phyloP scores from a whole-genome alignment of 2,329 filamentous ascomycete species.

The Huntiella omanensis region DNA sequence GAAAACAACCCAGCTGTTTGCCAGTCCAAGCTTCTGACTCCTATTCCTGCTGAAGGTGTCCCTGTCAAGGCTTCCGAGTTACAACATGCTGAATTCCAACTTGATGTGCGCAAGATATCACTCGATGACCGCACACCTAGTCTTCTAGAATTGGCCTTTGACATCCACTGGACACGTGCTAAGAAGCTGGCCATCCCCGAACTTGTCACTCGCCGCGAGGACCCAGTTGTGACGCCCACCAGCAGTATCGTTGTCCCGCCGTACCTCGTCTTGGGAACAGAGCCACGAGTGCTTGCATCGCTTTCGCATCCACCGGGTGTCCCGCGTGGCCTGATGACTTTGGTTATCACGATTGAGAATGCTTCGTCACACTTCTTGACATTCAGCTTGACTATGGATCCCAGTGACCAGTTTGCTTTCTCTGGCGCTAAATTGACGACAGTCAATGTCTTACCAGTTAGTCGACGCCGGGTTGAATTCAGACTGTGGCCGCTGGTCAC shows the following conservation, averaged over 20 bases:
- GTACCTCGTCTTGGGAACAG: slow-evolving; percentile 60
- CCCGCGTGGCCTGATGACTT: slow-evolving; percentile 21
- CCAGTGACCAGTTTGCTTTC: slow-evolving; percentile 82
- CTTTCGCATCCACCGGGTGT: slow-evolving; percentile 25
- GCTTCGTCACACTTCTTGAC: slow-evolving; percentile 87
- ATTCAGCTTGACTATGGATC: slow-evolving; percentile 82
- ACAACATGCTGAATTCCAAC: slow-evolving; percentile 51
- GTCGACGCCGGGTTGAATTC: slow-evolving; percentile 55
- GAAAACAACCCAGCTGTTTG: slow-evolving; percentile 42
- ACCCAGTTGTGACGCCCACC: slow-evolving; percentile 27
- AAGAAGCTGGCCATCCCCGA: slow-evolving; percentile 10
- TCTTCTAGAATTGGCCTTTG: slow-evolving; percentile 54
- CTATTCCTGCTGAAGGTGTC: slow-evolving; percentile 23
- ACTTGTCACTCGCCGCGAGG: slow-evolving; percentile 10
- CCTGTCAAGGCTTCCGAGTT: slow-evolving; percentile 47
- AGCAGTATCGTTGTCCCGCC: slow-evolving; percentile 60
- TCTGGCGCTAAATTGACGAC: slow-evolving; percentile 68
- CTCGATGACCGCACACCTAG: slow-evolving; percentile 68
- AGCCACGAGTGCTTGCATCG: slow-evolving; percentile 64
- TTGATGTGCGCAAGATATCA: slow-evolving; percentile 55
- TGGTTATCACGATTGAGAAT: slow-evolving; percentile 63
- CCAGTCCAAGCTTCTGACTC: slow-evolving; percentile 22
- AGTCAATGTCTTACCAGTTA: slow-evolving; percentile 66
- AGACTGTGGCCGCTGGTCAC: slow-evolving; percentile 48
- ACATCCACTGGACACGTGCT: slow-evolving; percentile 57